Conservation (phyloP, 1,284 basidiomycete genomes). For the Singerocomus inundabilis region DNA sequence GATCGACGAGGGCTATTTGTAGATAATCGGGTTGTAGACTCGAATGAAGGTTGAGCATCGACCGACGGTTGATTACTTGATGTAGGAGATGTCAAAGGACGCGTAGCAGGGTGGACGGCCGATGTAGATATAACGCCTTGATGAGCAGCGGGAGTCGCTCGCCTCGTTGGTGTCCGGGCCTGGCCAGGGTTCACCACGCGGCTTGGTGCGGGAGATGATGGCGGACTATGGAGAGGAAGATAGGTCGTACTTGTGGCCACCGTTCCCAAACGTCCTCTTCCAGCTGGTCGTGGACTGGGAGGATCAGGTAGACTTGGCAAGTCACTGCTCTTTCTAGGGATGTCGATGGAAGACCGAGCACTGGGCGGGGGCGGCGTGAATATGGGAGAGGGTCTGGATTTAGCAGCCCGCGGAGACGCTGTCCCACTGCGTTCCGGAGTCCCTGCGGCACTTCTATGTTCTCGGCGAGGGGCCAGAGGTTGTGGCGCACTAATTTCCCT, state of each 20-base stretch:
- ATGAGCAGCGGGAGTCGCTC: slow-evolving; percentile 34
- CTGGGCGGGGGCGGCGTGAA: slow-evolving; percentile 31
- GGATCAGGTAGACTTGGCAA: slow-evolving; percentile 47
- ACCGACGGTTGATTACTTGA: slow-evolving; percentile 35
- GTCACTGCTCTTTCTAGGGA: slow-evolving; percentile 36
- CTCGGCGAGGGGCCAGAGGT: slow-evolving; percentile 38
- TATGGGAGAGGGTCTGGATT: slow-evolving; percentile 39
- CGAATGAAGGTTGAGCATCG: slow-evolving; percentile 27
- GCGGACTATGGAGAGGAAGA: slow-evolving; percentile 38
- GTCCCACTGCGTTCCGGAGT: slow-evolving; percentile 25
- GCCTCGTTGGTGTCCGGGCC: slow-evolving; percentile 33
- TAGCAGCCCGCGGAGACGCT: slow-evolving; percentile 27
- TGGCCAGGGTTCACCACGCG: slow-evolving; percentile 44
- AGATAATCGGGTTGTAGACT: slow-evolving; percentile 19
- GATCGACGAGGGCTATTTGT: slow-evolving; percentile 32
- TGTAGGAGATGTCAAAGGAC: slow-evolving; percentile 27
- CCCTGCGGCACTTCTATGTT: slow-evolving; percentile 18
- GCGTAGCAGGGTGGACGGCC: slow-evolving; percentile 35
- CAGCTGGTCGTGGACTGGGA: slow-evolving; percentile 44
- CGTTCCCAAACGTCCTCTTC: slow-evolving; percentile 40
- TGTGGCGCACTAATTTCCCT: slow-evolving; percentile 44
- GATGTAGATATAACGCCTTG: slow-evolving; percentile 38
- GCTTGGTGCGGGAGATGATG: slow-evolving; percentile 36
- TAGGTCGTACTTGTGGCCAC: slow-evolving; percentile 40
- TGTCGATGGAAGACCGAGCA: slow-evolving; percentile 29